phyloP scores from a whole-genome alignment of 2,329 filamentous ascomycete species.

The Hirsutella minnesotensis region DNA sequence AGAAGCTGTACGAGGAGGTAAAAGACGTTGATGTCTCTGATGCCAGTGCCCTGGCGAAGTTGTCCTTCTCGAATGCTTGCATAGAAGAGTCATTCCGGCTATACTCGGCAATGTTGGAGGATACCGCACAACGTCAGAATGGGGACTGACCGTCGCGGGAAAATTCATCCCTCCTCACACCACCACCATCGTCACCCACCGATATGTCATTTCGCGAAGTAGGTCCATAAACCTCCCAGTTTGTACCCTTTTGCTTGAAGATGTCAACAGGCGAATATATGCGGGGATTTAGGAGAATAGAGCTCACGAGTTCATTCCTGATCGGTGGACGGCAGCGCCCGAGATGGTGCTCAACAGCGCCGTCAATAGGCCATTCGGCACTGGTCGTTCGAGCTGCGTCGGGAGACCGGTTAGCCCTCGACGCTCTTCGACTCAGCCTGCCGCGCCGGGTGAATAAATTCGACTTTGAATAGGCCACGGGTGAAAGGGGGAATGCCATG shows the following conservation, averaged over 20 bases:
- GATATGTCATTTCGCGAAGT: slow-evolving; percentile 18
- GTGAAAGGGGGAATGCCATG: no score
- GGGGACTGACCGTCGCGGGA: slow-evolving; percentile 8
- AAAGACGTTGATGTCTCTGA: no score
- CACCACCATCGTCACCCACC: slow-evolving; percentile 8
- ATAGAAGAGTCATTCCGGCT: slow-evolving; percentile 14
- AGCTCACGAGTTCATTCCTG: slow-evolving; percentile 21
- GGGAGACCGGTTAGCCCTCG: no score
- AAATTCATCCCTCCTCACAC: slow-evolving; percentile 9
- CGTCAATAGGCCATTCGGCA: slow-evolving; percentile 20
- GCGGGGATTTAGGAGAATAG: slow-evolving; percentile 18
- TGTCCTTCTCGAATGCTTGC: no score
- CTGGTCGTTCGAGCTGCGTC: no score
- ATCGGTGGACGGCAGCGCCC: slow-evolving; percentile 21
- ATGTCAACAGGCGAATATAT: slow-evolving; percentile 3
- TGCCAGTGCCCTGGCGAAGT: no score
- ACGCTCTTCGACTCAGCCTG: no score
- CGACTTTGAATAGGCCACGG: no score
- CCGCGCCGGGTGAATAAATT: no score
- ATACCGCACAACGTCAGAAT: slow-evolving; percentile 8
- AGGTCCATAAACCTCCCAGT: slow-evolving; percentile 13
- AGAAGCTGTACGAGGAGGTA: no score
- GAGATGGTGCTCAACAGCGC: slow-evolving; percentile 19
- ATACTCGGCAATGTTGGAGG: slow-evolving; percentile 10
- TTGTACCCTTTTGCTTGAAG: background rate